phyloP scores from a whole-genome alignment of 2,329 filamentous ascomycete genomes.

The Fusarium verticillioides region DNA sequence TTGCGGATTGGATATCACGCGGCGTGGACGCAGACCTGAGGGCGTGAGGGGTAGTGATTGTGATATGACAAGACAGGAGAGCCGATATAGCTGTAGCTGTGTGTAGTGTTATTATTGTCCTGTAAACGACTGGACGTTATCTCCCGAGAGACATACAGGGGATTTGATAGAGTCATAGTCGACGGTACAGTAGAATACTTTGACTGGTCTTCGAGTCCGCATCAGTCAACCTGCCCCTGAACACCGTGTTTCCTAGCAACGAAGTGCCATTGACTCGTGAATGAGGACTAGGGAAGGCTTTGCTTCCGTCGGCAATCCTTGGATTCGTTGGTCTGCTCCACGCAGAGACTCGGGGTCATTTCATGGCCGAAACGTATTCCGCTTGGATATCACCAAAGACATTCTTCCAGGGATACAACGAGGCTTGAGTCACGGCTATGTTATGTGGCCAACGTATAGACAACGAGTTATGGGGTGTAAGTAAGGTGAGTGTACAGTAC shows the following conservation, averaged over 20 bases:
- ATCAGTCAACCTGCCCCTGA: slow-evolving; percentile 24
- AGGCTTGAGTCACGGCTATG: slow-evolving; percentile 3
- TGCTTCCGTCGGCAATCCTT: slow-evolving; percentile 19
- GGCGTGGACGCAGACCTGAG: slow-evolving; percentile 61
- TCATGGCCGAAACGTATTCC: slow-evolving; percentile 7
- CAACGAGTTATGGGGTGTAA: slow-evolving; percentile 4
- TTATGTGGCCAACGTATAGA: slow-evolving; percentile 15
- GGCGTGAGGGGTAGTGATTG: slow-evolving; percentile 23
- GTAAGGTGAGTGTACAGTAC: not conserved
- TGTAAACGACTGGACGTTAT: slow-evolving; percentile 26
- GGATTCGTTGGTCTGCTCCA: slow-evolving; percentile 25
- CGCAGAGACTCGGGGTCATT: slow-evolving; percentile 2
- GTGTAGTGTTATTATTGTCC: slow-evolving; percentile 18
- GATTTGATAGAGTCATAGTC: slow-evolving; percentile 12
- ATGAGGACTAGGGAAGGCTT: not conserved
- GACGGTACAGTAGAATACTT: not conserved
- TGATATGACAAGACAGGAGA: slow-evolving; percentile 3
- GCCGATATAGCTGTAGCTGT: slow-evolving; percentile 7
- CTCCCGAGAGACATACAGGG: slow-evolving; percentile 18
- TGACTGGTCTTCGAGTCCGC: slow-evolving; percentile 1
- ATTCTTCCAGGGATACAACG: not conserved
- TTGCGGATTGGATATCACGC: slow-evolving; percentile 72
- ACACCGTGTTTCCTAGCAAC: slow-evolving; percentile 16
- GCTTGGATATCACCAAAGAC: not conserved
- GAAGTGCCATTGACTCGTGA: slow-evolving; percentile 24